Evolutionary conservation across 495 filamentous ascomycete genomes (phyloP), one percentile per base, ranked within the genome.

Genomic region (Annulohypoxylon moriforme): DNA sequence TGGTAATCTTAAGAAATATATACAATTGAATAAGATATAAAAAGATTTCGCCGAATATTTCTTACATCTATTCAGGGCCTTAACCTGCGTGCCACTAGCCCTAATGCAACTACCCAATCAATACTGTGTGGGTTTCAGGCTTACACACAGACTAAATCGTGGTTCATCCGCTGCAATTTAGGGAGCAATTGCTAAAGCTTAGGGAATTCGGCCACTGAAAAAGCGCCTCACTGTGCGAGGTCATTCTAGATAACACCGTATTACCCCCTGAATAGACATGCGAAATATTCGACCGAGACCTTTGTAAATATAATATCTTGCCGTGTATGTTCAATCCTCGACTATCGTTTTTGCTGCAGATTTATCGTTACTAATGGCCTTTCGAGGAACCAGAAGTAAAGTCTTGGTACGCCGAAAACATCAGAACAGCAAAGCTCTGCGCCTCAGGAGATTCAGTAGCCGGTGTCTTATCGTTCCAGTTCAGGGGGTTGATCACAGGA

Each of bases 401-500:
- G 64, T 86, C 84, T 46, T 83, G 72, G 44, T 80, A 78, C 5
- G 85, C 84, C 16, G 84, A 77, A 66, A 81, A 78, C 77, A 86
- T 69, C 44, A 84, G 65, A 18, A 87, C 72, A 0, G 81, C 78
- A 52, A 87, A 87, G 24, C 76, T 79, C 73, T 85, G 83, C 2
- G 83, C 84, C 67, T 87, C 85, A 0, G 85, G 82, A 56, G 77
- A 81, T 24, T 80, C 80, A 13, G 47, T 76, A 25, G 61, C 72
- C 8, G 77, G 78, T 11, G 59, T 82, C 31, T 73, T 73, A 40
- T 82, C 79, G 22, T 75, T 62, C 81, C 83, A 85, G 68, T 82
- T 74, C 59, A 84, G 59, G n/a, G 84, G 83, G 71, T 87, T 82
- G 11, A 87, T 75, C 6, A 82, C 84, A 2, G 84, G 84, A 22